phyloP scores from a whole-genome alignment of 805 yeast genomes.

The Starmerella cellae region DNA sequence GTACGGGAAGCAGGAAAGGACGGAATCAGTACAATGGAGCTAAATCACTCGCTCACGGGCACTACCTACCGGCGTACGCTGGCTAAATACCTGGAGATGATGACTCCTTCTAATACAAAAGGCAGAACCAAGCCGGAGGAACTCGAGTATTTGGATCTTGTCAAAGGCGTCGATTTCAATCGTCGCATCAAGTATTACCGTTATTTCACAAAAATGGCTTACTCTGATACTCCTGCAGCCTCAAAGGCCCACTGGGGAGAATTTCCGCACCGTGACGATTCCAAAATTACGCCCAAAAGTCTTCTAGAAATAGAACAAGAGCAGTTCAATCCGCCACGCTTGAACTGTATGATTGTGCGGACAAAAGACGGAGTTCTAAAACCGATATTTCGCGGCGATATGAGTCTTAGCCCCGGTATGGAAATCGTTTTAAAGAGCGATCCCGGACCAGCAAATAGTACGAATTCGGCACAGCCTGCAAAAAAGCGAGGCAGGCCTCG shows the following conservation, averaged over 20 bases:
- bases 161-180: constrained; percentile 55
- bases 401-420: background rate
- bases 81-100: constrained; percentile 38
- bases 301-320: background rate
- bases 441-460: background rate
- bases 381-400: constrained; percentile 24
- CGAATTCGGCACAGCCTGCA: background rate
- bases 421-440: constrained; percentile 8
- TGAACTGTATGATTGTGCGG: constrained; percentile 5
- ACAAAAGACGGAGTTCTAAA: constrained; percentile 7
- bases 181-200: constrained; percentile 65
- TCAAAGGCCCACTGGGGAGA: constrained; percentile 24
- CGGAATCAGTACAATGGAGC: constrained; percentile 51
- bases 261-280: constrained; percentile 7
- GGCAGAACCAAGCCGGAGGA: constrained; percentile 3
- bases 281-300: background rate
- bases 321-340: background rate
- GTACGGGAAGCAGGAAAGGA: constrained; percentile 31
- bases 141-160: constrained; percentile 31
- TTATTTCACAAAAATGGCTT: constrained; percentile 39
- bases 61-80: constrained; percentile 39
- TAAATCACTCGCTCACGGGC: constrained; percentile 43
- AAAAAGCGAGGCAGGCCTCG: constrained; percentile 20
- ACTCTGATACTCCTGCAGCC: constrained; percentile 26
- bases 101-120: constrained; percentile 26